phyloP scores from a whole-genome alignment of 257 asterid genomes.

The Mitragyna speciosa region DNA sequence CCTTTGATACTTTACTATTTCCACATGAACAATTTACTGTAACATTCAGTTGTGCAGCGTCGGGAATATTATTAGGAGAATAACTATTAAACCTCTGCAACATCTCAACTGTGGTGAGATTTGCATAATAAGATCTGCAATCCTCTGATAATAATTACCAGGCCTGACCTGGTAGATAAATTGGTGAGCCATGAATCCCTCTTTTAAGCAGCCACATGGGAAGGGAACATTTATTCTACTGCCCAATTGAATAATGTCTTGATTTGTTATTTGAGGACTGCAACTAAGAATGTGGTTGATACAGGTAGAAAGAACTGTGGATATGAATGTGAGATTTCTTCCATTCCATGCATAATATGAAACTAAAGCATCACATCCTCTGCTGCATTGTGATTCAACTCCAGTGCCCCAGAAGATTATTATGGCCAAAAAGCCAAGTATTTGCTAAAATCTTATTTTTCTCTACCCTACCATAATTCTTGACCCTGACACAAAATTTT shows the following conservation, averaged over 20 bases:
- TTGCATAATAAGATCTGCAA: slow-evolving; percentile 40
- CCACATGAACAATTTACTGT: slow-evolving; percentile 68
- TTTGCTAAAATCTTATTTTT: slow-evolving; percentile 5
- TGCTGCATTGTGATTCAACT: slow-evolving; percentile 42
- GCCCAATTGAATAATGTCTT: slow-evolving; percentile 26
- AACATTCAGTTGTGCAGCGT: slow-evolving; percentile 35
- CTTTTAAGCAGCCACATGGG: slow-evolving; percentile 45
- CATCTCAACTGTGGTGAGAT: slow-evolving; percentile 60
- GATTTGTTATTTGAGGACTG: slow-evolving; percentile 56
- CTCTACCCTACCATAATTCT: slow-evolving; percentile 25
- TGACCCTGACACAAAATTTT: not conserved
- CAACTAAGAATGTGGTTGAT: slow-evolving; percentile 31
- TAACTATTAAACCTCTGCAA: slow-evolving; percentile 50
- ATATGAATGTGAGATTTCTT: slow-evolving; percentile 47
- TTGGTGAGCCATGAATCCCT: slow-evolving; percentile 54
- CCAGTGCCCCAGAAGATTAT: slow-evolving; percentile 22
- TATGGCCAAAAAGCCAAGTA: slow-evolving; percentile 21
- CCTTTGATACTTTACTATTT: slow-evolving; percentile 45
- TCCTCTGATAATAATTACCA: slow-evolving; percentile 32
- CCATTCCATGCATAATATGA: slow-evolving; percentile 57
- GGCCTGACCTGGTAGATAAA: slow-evolving; percentile 36
- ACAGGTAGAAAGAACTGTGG: slow-evolving; percentile 44
- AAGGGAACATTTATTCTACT: slow-evolving; percentile 57
- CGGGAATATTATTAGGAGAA: slow-evolving; percentile 30
- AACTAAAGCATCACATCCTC: slow-evolving; percentile 56